phyloP scores from a whole-genome alignment of 305 asterid genomes.

The Coffea humblotiana region DNA sequence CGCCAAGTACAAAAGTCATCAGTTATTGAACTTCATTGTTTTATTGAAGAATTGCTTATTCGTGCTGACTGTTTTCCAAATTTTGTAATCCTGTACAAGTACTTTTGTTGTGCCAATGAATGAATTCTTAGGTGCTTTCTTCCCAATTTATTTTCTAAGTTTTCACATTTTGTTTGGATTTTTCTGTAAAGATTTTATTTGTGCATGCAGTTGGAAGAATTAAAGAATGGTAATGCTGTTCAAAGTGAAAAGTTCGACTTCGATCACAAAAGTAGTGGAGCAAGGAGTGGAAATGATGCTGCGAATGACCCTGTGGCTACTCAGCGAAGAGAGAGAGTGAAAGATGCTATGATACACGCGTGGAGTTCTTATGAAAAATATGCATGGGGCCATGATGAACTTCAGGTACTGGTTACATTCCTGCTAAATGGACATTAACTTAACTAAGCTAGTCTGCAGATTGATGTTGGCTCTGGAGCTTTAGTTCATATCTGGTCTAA shows the following conservation, averaged over 20 bases:
- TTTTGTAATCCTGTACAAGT: background rate
- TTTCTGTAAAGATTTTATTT: constrained; percentile 9
- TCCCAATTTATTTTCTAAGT: background rate
- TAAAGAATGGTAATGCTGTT: constrained; percentile 41
- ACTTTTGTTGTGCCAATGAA: background rate
- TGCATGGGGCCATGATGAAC: constrained; percentile 99
- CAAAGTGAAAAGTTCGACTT: constrained; percentile 27
- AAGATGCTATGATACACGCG: constrained; percentile 95
- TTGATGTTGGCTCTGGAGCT: constrained; percentile 7
- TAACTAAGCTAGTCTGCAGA: background rate
- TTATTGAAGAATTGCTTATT: background rate
- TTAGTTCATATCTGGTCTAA: background rate
- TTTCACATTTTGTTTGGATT: background rate
- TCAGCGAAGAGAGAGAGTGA: constrained; percentile 76
- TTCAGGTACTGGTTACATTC: constrained; percentile 51
- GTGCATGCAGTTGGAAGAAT: constrained; percentile 66
- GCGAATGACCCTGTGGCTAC: constrained; percentile 57
- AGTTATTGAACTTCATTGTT: background rate
- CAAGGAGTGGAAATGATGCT: constrained; percentile 32
- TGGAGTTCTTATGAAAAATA: constrained; percentile 95
- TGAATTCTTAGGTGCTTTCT: background rate
- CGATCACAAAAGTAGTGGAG: constrained; percentile 23
- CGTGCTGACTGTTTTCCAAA: background rate
- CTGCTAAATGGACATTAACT: background rate
- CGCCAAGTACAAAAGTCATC: background rate